Evolutionary conservation across 495 filamentous ascomycete genomes (phyloP), one percentile per base, ranked within the genome.

Genomic region (Aspergillus carlsbadensis): DNA sequence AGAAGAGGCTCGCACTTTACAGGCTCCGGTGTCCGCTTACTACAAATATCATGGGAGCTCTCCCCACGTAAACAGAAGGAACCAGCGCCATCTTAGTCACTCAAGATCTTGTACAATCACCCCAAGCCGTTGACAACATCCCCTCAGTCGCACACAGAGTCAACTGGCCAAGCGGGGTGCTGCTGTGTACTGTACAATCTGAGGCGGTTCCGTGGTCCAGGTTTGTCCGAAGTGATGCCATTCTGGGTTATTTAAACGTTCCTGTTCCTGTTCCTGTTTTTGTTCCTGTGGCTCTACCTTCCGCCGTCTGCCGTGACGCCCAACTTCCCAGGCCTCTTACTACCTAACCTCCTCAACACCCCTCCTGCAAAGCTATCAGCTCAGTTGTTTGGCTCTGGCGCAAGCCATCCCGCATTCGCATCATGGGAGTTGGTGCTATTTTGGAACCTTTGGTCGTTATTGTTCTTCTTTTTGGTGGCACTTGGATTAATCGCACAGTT

Each of bases 391-490:
- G 34, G 21, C 3, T 10, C 44, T 3, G 24, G 14, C 2, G 3
- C 10, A 52, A 17, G 22, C 29, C 35, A n/a, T 21, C 6, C 14
- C 40, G 44, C n/a, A 35, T 45, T 17, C 24, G 13, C 61, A 69
- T 26, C 55, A 82, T 82, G 80, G 81, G 81, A 10, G 73, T 63
- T 22, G 79, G 79, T 6, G 78, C 72, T 22, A 58, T 83, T 40
- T 58, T 82, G 33, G 81, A 84, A 54, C 81, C 81, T 11, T 64
- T 83, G 31, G 76, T 79, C 7, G 81, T 84, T 13, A 66, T 84
- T 35, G 69, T 73, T 3, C 70, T 84, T 14, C 75, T 84, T n/a
- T 78, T 83, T 55, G 80, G 81, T 52, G 81, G 81, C 6, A 82
- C 81, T 11, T 83, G 80, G 79, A 79, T 84, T 50, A 84, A 84